Evolutionary conservation across 2,329 filamentous ascomycete genomes (phyloP).

Genomic region (Parasarocladium wereldwijsianum): DNA sequence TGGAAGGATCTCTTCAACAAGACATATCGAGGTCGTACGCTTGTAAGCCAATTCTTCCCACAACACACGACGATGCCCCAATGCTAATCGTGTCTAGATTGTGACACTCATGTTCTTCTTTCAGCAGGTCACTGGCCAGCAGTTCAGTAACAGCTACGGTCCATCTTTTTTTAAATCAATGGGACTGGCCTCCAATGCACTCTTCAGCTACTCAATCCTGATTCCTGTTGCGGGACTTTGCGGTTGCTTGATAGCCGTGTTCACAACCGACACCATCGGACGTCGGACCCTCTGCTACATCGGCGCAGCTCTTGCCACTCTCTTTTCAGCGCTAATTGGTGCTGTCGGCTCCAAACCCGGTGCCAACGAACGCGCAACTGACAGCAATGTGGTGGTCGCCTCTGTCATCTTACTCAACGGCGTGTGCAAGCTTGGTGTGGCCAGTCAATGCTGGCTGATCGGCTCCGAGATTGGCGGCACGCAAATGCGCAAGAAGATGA

Average conservation of each 20-base stretch:
- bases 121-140: conserved; percentile 10
- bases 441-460: conserved; percentile 5
- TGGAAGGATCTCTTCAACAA: conserved; percentile 3
- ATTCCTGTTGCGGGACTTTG: conserved; percentile 8
- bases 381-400: conserved; percentile 6
- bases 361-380: conserved; percentile 5
- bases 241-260: conserved; percentile 6
- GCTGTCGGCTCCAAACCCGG: conserved; percentile 5
- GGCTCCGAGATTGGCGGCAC: conserved; percentile 5
- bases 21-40: too few relatives aligned
- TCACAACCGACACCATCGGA: conserved; percentile 3
- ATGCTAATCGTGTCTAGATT: conserved; percentile 1
- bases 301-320: conserved; percentile 4
- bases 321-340: conserved; percentile 6
- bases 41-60: too few relatives aligned
- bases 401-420: conserved; percentile 6
- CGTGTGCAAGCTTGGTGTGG: conserved; percentile 6
- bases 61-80: too few relatives aligned
- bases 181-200: conserved; percentile 3
- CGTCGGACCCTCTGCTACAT: conserved; percentile 6
- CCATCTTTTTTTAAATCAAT: conserved; percentile 5
- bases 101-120: conserved; percentile 9
- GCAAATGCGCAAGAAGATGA: conserved; percentile 6
- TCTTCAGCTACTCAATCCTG: conserved; percentile 5
- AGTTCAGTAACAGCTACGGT: conserved; percentile 10